phyloP scores from a whole-genome alignment of 2,329 filamentous ascomycete species.

The Trichoderma harzianum region DNA sequence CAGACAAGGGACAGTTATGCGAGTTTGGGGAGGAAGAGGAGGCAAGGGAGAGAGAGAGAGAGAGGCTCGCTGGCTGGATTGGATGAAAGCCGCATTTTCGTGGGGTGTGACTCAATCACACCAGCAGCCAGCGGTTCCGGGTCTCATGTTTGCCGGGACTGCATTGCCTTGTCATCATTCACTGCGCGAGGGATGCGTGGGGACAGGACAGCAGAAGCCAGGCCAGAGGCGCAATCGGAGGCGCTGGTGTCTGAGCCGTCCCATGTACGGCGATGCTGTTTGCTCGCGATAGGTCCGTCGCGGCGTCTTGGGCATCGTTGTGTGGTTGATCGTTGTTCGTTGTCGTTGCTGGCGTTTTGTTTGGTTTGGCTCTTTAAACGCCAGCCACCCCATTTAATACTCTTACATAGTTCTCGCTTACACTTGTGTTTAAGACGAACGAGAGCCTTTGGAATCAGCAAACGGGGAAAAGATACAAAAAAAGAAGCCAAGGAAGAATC shows the following conservation, averaged over 20 bases:
- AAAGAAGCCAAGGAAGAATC: not conserved
- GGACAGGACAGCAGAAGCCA: not conserved
- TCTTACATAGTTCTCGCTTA: not conserved
- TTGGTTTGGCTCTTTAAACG: not conserved
- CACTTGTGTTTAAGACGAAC: not conserved
- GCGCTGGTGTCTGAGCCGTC: not conserved
- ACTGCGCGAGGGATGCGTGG: slow-evolving; percentile 4
- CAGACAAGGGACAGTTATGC: not conserved
- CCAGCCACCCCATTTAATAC: not conserved
- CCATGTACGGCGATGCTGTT: not conserved
- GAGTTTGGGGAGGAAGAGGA: not conserved
- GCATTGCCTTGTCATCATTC: slow-evolving; percentile 14
- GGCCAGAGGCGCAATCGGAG: not conserved
- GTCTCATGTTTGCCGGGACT: not conserved
- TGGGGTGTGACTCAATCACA: not conserved
- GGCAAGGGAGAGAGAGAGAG: not conserved
- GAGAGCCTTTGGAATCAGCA: not conserved
- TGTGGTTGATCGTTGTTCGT: not conserved
- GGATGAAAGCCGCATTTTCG: not conserved
- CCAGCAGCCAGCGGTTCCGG: not conserved
- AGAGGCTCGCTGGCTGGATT: not conserved
- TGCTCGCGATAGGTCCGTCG: slow-evolving; percentile 7
- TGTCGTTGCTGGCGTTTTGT: not conserved
- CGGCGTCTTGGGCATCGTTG: not conserved
- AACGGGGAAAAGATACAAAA: not conserved